phyloP scores from a whole-genome alignment of 2,329 filamentous ascomycete species.

The Trichoderma simmonsii region DNA sequence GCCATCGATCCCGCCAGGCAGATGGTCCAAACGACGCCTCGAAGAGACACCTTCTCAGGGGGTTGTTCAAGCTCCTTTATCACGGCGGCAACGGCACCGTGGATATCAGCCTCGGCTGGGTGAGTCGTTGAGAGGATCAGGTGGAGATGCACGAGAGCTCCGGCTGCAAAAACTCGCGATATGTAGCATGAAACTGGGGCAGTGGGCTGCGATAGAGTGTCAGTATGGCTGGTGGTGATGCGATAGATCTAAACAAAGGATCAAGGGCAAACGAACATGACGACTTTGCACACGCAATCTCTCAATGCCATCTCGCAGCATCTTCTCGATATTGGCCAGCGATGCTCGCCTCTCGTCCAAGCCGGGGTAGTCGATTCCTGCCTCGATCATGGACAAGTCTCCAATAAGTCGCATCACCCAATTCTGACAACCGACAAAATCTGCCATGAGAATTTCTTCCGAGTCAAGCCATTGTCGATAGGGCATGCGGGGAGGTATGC shows the following conservation, averaged over 20 bases:
- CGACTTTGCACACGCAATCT: background rate
- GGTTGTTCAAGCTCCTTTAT: background rate
- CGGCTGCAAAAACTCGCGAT: background rate
- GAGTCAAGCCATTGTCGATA: constrained; percentile 8
- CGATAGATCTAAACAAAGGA: background rate
- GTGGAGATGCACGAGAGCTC: constrained; percentile 2
- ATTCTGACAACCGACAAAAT: constrained; percentile 8
- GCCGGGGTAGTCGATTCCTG: background rate
- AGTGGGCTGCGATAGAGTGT: background rate
- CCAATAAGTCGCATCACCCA: constrained; percentile 14
- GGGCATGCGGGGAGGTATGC: background rate
- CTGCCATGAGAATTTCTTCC: constrained; percentile 12
- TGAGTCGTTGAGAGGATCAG: background rate
- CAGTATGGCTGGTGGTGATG: background rate
- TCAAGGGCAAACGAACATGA: background rate
- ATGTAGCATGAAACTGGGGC: constrained; percentile 6
- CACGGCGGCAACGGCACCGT: background rate
- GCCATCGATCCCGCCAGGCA: constrained; percentile 12
- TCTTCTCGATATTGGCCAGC: background rate
- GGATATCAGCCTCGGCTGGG: background rate
- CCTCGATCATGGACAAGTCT: constrained; percentile 3
- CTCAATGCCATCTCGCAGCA: background rate
- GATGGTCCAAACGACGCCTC: constrained; percentile 2
- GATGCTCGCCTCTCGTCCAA: background rate
- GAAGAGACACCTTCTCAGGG: background rate